Base-by-base conservation (phyloP, 441 rosid species). In the Isatis lusitanica region DNA sequence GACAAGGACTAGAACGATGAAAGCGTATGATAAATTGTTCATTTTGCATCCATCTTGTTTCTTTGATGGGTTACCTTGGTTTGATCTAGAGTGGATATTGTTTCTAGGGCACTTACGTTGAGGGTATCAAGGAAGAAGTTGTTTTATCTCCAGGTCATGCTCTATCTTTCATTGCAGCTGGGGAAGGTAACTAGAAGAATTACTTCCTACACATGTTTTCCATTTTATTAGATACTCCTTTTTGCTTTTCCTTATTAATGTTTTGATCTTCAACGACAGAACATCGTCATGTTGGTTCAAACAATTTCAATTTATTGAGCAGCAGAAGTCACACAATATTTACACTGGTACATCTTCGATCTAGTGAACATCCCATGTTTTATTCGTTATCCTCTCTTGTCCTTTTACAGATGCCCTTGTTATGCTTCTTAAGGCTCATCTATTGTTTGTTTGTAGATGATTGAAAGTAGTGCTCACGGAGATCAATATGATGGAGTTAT, bases 321-420 rank as follows among this genome's bases (percentile, higher is more conserved):
- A 96, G 99, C 85, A 88, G 99, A 85, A 96, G 99, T 86, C 99
- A 96, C 85, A 96, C 98, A 60, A 87, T 96, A 73, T 96, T 96
- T 78, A 96, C 98, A 13, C 79, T 94, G 94, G 99, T 93, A 85
- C 94, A 91, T 55, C 89, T 86, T 63, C 79, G 86, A 77, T 93
- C 97, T 79, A 93, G 90, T 18, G 97, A 90, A 66, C 94, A 88
- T 80, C 93, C 83, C 62, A 87, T 88, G 77, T 90, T 94, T 73
- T 86, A 83, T 75, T 87, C 84, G 74, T 90, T 85, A 55, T 92
- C 94, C 43, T 96, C 21, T 55, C 59, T 52, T 47, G 72, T 42
- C 44, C 44, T 61, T 24, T 10, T 26, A 38, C 40, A 13, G 18
- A 9, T n/a, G 24, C 38, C 36, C 24, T 38, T 68, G 46, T 26